A percentile compares a stretch with the other conserved stretches of the same genome.
Evolutionary conservation across 306 rosid genomes (phyloP).

Genomic region (Lupinus albus): DNA sequence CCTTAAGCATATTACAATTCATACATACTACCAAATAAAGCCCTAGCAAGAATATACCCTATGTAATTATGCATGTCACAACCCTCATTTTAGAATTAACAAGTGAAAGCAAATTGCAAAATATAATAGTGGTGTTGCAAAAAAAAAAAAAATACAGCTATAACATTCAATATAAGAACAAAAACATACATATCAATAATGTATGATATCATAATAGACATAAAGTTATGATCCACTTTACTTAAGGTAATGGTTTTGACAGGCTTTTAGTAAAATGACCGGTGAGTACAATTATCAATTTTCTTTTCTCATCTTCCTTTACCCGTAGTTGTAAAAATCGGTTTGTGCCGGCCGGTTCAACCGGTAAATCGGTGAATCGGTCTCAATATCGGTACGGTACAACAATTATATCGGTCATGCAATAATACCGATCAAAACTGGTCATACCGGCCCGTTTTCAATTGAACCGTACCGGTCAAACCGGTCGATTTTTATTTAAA

Average conservation of each 20-base stretch:
- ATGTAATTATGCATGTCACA: constrained; percentile 35
- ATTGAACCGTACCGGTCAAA: too few relatives aligned
- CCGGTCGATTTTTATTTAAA: too few relatives aligned
- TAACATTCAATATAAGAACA: too few relatives aligned
- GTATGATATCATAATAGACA: constrained; percentile 42
- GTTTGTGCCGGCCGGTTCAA: too few relatives aligned
- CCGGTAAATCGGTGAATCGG: too few relatives aligned
- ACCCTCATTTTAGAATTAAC: constrained; percentile 18
- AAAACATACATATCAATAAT: too few relatives aligned
- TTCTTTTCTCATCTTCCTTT: constrained; percentile 27
- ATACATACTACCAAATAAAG: constrained; percentile 26
- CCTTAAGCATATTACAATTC: constrained; percentile 17
- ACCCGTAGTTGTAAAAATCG: too few relatives aligned
- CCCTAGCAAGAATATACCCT: constrained; percentile 29
- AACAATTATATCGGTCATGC: too few relatives aligned
- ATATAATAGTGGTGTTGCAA: constrained; percentile 29
- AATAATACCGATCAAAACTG: too few relatives aligned
- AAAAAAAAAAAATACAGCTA: too few relatives aligned
- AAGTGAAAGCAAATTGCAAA: constrained; percentile 23
- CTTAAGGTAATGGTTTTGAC: constrained; percentile 42
- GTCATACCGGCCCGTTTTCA: too few relatives aligned
- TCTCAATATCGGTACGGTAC: too few relatives aligned
- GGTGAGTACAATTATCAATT: constrained; percentile 36
- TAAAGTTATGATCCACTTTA: constrained; percentile 47
- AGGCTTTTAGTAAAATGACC: constrained; percentile 38